A percentile compares a stretch with the other conserved stretches of the same genome.
Evolutionary conservation across 495 filamentous ascomycete species (phyloP).

Genomic region (Aspergillus nidulans): DNA sequence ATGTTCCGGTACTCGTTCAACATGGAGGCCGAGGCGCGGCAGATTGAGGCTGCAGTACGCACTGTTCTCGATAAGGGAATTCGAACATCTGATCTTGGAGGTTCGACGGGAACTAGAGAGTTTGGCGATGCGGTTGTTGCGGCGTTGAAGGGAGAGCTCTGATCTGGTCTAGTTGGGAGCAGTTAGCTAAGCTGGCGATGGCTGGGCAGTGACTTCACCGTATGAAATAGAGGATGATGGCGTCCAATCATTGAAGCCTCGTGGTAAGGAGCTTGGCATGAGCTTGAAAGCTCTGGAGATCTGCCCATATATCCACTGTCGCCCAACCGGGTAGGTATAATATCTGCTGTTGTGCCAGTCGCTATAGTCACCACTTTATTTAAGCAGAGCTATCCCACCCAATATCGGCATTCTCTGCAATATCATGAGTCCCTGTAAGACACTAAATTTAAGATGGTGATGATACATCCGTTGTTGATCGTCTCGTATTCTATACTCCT

Average conservation of each 20-base stretch:
- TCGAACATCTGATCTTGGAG: slow-evolving; percentile 76
- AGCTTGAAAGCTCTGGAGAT: too few relatives aligned
- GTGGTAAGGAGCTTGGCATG: neutral
- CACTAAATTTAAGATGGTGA: too few relatives aligned
- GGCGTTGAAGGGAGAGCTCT: slow-evolving; percentile 43
- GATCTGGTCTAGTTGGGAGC: neutral
- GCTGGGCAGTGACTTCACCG: neutral
- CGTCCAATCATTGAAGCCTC: neutral
- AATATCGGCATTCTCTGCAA: neutral
- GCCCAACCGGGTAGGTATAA: neutral
- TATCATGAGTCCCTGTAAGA: too few relatives aligned
- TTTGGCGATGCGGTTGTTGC: slow-evolving; percentile 78
- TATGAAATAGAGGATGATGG: neutral
- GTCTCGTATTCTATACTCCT: neutral
- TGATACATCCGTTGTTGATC: too few relatives aligned
- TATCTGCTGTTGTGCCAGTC: too few relatives aligned
- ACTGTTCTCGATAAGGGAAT: slow-evolving; percentile 69
- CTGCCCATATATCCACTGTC: too few relatives aligned
- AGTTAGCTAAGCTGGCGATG: neutral
- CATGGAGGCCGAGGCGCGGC: slow-evolving; percentile 64
- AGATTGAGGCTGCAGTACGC: slow-evolving; percentile 77
- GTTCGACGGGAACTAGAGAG: slow-evolving; percentile 64
- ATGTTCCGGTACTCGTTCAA: slow-evolving; percentile 87
- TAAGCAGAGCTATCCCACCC: neutral
- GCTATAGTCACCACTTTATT: too few relatives aligned